Evolutionary conservation across 2,329 filamentous ascomycete genomes (phyloP).

Genomic region (Cercospora berteroae): DNA sequence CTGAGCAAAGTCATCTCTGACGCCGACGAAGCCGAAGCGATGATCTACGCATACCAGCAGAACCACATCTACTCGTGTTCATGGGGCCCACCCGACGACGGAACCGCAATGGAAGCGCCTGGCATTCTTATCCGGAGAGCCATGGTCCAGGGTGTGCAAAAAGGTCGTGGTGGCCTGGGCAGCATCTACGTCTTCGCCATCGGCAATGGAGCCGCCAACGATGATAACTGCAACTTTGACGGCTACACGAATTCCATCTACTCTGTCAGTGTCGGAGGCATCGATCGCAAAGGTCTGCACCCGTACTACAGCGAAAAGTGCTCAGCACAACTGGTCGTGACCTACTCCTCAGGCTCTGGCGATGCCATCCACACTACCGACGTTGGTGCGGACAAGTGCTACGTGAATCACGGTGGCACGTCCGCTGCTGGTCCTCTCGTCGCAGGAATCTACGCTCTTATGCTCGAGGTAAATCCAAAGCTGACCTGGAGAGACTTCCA

Average conservation of each 20-base stretch:
- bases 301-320: slow-evolving; percentile 96
- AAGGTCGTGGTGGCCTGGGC: slow-evolving; percentile 77
- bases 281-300: slow-evolving; percentile 82
- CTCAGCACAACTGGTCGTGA: slow-evolving; percentile 91
- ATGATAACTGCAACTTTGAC: slow-evolving; percentile 99
- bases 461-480: slow-evolving; percentile 79
- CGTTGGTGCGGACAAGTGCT: slow-evolving; percentile 77
- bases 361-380: slow-evolving; percentile 97
- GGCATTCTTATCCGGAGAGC: slow-evolving; percentile 83
- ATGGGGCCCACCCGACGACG: slow-evolving; percentile 95
- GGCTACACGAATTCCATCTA: slow-evolving; percentile 99
- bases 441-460: slow-evolving; percentile 86
- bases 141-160: slow-evolving; percentile 88
- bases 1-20: slow-evolving; percentile 87
- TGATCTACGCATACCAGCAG: slow-evolving; percentile 87
- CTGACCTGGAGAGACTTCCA: slow-evolving; percentile 93
- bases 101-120: slow-evolving; percentile 88
- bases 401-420: slow-evolving; percentile 81
- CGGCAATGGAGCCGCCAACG: slow-evolving; percentile 81
- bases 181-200: slow-evolving; percentile 97
- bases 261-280: slow-evolving; percentile 92
- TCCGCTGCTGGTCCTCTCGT: slow-evolving; percentile 92
- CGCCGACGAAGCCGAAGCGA: slow-evolving; percentile 83
- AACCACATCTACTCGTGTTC: slow-evolving; percentile 99
- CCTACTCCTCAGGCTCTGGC: slow-evolving; percentile 86